phyloP scores from a whole-genome alignment of 768 basidiomycete species.

The Rhodotorula kratochvilovae region DNA sequence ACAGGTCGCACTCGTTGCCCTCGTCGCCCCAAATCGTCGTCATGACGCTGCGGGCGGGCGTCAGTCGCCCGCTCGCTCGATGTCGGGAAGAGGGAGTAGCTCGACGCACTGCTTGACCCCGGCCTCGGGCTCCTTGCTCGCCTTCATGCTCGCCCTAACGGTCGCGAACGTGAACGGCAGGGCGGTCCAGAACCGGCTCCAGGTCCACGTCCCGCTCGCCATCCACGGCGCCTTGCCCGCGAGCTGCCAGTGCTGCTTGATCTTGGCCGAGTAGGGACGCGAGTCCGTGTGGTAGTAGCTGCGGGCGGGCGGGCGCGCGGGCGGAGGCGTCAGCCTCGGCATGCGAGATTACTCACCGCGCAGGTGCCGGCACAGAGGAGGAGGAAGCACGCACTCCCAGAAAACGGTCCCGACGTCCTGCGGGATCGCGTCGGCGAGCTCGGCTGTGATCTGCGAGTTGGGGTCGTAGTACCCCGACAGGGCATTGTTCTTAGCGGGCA shows the following conservation, averaged over 20 bases:
- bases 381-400: slow-evolving; percentile 29
- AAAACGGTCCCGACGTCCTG: slow-evolving; percentile 24
- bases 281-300: slow-evolving; percentile 39
- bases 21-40: slow-evolving; percentile 43
- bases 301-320: not conserved
- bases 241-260: slow-evolving; percentile 41
- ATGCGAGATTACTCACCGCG: not conserved
- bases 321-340: too few species aligned
- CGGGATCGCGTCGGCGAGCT: slow-evolving; percentile 34
- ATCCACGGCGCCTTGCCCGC: slow-evolving; percentile 38
- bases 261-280: slow-evolving; percentile 33
- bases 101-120: slow-evolving; percentile 33
- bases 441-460: slow-evolving; percentile 26
- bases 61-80: too few species aligned
- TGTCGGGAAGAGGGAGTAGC: not conserved
- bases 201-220: slow-evolving; percentile 40
- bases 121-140: slow-evolving; percentile 22
- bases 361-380: not conserved
- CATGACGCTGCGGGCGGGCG: slow-evolving; percentile 15
- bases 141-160: slow-evolving; percentile 38
- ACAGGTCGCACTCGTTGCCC: slow-evolving; percentile 39
- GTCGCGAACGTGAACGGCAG: slow-evolving; percentile 42
- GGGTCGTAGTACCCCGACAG: slow-evolving; percentile 40
- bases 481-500: slow-evolving; percentile 39
- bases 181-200: slow-evolving; percentile 41